phyloP scores from a whole-genome alignment of 352 stramenopile species.

The Pythium brassicae region DNA sequence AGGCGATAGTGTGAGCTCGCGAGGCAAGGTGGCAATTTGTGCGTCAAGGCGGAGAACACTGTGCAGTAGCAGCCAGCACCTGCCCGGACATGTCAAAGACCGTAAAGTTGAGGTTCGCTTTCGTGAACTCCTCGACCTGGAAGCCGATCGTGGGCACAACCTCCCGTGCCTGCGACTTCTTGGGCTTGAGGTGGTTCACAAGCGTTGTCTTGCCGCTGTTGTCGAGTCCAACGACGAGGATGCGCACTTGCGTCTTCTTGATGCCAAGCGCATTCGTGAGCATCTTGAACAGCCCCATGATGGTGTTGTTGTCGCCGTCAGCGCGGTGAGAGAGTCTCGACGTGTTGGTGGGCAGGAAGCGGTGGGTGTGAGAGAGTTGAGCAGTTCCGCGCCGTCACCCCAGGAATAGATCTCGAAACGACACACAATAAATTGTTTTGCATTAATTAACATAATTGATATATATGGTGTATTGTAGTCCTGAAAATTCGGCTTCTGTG shows the following conservation, averaged over 20 bases:
- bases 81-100: constrained; percentile 90
- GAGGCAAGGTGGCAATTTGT: too few species aligned
- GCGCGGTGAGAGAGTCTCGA: too few species aligned
- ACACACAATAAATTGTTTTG: too few species aligned
- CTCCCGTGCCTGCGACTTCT: constrained; percentile 78
- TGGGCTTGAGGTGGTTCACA: constrained; percentile 90
- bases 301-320: not conserved
- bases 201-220: constrained; percentile 91
- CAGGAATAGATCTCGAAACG: too few species aligned
- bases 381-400: too few species aligned
- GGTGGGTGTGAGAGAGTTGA: too few species aligned
- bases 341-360: not conserved
- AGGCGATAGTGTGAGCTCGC: too few species aligned
- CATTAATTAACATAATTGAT: too few species aligned
- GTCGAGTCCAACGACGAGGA: constrained; percentile 87
- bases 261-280: constrained; percentile 72
- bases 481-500: too few species aligned
- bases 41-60: too few species aligned
- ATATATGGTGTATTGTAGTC: too few species aligned
- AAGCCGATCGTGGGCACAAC: constrained; percentile 89
- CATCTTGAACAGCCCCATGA: constrained; percentile 86
- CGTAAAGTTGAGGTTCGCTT: constrained; percentile 90
- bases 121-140: constrained; percentile 87
- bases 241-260: constrained; percentile 81
- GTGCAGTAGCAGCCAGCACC: constrained; percentile 10